phyloP scores from a whole-genome alignment of 495 filamentous ascomycete genomes.

The Hamigera avellanea region DNA sequence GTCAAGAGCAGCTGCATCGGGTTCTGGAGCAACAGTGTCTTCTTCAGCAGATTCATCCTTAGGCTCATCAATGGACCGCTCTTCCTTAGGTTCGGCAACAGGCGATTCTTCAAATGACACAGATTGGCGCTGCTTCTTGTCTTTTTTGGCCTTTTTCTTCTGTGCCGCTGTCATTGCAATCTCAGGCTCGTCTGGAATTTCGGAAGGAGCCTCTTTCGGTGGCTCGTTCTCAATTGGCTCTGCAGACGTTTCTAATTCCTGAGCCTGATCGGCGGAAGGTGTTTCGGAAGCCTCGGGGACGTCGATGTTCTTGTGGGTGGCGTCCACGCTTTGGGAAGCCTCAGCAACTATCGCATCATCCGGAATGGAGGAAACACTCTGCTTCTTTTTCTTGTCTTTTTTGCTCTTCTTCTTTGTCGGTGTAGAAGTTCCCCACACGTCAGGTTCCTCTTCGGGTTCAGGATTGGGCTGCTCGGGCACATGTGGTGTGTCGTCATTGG shows the following conservation, averaged over 20 bases:
- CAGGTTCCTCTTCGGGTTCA: conserved; percentile 7
- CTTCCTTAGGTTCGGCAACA: not conserved
- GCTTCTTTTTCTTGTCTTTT: conserved; percentile 24
- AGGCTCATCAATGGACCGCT: not conserved
- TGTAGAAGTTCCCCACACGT: conserved; percentile 5
- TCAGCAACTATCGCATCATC: conserved; percentile 3
- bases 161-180: conserved; percentile 11
- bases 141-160: conserved; percentile 31
- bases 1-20: not conserved
- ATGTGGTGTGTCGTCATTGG: conserved; percentile 14
- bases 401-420: conserved; percentile 18
- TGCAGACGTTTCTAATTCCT: not conserved
- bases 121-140: conserved; percentile 22
- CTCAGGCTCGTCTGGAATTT: conserved; percentile 9
- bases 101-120: conserved; percentile 4
- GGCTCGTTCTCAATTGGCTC: not conserved
- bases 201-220: not conserved
- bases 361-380: conserved; percentile 6
- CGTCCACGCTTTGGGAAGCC: not conserved
- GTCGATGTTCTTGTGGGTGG: not conserved
- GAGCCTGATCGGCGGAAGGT: not conserved
- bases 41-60: not conserved
- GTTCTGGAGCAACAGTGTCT: not conserved
- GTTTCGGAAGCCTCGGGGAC: not conserved
- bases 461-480: conserved; percentile 5